Conservation (phyloP, 1,139 yeast genomes). For the Nakaseomyces sp. region DNA sequence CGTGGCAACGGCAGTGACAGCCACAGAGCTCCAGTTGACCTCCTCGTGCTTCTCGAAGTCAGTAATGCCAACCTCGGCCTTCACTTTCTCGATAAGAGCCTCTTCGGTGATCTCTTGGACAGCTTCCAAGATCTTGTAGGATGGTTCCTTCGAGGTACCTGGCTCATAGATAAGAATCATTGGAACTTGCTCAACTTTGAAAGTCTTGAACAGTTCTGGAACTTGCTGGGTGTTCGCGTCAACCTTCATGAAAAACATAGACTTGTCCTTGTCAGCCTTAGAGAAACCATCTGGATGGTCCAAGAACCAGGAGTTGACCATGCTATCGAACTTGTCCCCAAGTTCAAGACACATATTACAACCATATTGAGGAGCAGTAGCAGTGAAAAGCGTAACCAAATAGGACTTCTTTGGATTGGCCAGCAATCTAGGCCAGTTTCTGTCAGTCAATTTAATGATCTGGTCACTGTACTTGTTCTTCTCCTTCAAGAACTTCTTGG, state of each 20-base stretch:
- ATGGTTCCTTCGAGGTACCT: conserved; percentile 31
- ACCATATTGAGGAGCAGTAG: conserved; percentile 62
- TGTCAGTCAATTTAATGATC: conserved; percentile 48
- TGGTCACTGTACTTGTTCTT: conserved; percentile 26
- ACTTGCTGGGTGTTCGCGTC: conserved; percentile 53
- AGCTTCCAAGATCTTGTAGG: conserved; percentile 20
- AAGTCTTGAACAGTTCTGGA: conserved; percentile 43
- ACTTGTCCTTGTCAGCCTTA: conserved; percentile 31
- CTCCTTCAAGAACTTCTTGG: conserved; percentile 20
- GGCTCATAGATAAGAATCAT: conserved; percentile 61
- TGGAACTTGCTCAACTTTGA: conserved; percentile 69
- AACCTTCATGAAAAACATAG: conserved; percentile 61
- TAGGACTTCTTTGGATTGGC: conserved; percentile 59
- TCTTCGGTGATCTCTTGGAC: conserved; percentile 24
- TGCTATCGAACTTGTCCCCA: conserved; percentile 53
- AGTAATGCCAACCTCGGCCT: conserved; percentile 35
- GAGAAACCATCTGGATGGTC: conserved; percentile 41
- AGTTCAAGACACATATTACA: conserved; percentile 69
- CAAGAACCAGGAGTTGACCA: conserved; percentile 52
- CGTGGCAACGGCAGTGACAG: conserved; percentile 36
- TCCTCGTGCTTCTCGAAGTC: conserved; percentile 48
- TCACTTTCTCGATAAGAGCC: conserved; percentile 7
- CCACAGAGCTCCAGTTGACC: conserved; percentile 42
- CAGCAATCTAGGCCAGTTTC: conserved; percentile 50
- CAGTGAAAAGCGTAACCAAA: conserved; percentile 62